Conservation (phyloP, 257 asterid species). For the Fraxinus anomala region DNA sequence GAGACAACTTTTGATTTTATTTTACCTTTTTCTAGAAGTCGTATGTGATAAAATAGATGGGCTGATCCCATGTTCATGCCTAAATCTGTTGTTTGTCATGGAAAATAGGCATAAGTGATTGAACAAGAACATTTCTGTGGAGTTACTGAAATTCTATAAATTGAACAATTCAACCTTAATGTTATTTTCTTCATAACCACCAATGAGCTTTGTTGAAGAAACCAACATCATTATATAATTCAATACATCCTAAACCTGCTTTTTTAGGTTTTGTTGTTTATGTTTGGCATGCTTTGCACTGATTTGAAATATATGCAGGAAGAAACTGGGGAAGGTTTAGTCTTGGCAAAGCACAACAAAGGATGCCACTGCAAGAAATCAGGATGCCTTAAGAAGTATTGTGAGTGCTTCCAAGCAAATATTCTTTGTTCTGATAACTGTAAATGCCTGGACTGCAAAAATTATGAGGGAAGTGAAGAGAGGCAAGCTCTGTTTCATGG, state of each 20-base stretch:
- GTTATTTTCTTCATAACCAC: background rate
- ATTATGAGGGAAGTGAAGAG: constrained; percentile 91
- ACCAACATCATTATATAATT: background rate
- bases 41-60: background rate
- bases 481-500: constrained; percentile 87
- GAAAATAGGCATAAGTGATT: background rate
- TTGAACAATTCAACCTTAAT: background rate
- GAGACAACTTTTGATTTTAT: background rate
- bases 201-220: background rate
- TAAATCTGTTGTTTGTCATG: background rate
- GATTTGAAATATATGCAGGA: constrained; percentile 47
- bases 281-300: constrained; percentile 14
- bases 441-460: constrained; percentile 93
- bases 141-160: background rate
- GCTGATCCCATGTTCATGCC: background rate
- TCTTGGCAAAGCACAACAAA: constrained; percentile 77
- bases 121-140: constrained; percentile 7
- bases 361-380: constrained; percentile 98
- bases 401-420: constrained; percentile 94
- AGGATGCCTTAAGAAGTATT: constrained; percentile 93
- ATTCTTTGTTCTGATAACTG: constrained; percentile 93
- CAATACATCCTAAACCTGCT: constrained; percentile 10
- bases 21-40: background rate
- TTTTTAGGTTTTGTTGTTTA: constrained; percentile 12
- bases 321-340: constrained; percentile 59